Percentiles rank a stretch among this genome's conserved stretches.
Conservation (phyloP, 139 green algal species). For the Deuterostichococcus epilithicus region DNA sequence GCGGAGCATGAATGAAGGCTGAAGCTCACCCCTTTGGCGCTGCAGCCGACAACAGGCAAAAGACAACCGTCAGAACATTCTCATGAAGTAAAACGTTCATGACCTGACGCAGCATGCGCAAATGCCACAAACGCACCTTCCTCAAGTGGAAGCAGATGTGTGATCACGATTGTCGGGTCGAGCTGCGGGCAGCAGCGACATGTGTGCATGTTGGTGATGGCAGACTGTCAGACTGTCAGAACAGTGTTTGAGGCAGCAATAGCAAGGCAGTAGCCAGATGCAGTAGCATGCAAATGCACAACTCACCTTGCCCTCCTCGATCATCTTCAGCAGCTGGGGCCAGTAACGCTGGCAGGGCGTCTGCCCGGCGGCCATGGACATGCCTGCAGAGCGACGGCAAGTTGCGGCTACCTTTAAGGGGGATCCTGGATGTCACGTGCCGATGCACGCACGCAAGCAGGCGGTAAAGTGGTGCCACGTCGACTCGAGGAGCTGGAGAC, state of each 20-base stretch:
- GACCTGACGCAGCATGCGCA: too few relatives aligned
- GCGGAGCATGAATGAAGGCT: too few relatives aligned
- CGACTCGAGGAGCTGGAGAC: neutral
- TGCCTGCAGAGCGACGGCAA: neutral
- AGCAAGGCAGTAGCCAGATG: neutral
- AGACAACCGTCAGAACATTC: too few relatives aligned
- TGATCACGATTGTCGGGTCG: neutral
- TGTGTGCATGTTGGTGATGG: too few relatives aligned
- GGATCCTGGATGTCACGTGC: too few relatives aligned
- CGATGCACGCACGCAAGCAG: too few relatives aligned
- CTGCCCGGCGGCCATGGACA: neutral
- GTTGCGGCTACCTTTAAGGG: neutral
- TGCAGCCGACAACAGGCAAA: too few relatives aligned
- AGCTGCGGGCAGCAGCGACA: neutral
- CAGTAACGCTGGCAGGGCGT: neutral
- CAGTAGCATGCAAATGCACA: neutral
- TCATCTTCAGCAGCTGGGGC: neutral
- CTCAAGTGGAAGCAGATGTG: neutral
- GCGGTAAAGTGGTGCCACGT: too few relatives aligned
- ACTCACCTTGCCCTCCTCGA: neutral
- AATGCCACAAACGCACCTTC: neutral
- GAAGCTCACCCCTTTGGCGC: too few relatives aligned
- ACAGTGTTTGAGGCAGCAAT: neutral
- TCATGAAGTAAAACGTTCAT: neutral
- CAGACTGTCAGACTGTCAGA: neutral